These are phyloP conservation scores for Dothideomycetidae sp. DNA, from an alignment of 2,329 filamentous ascomycete genomes.

Conservation along the genomic window DNA sequence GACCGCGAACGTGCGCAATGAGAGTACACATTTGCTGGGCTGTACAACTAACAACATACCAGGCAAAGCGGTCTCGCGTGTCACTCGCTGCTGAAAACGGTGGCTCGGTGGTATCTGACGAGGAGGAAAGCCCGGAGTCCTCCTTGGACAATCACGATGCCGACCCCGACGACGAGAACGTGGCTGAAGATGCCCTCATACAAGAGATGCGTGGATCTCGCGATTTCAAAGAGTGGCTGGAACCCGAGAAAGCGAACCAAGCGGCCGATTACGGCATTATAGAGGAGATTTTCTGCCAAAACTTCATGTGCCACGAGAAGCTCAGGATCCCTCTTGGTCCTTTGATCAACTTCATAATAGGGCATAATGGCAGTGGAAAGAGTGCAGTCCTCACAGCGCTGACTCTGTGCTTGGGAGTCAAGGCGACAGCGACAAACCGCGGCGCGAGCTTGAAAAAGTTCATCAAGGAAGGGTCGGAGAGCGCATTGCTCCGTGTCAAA, in stretches of 20 bases:
- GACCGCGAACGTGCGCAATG: not conserved
- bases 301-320: conserved; percentile 91
- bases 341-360: conserved; percentile 94
- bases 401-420: conserved; percentile 86
- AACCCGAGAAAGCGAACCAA: conserved; percentile 42
- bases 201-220: not conserved
- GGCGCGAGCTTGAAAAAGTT: conserved; percentile 79
- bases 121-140: conserved; percentile 14
- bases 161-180: conserved; percentile 17
- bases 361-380: conserved; percentile 95
- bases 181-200: conserved; percentile 13
- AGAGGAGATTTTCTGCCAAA: conserved; percentile 70
- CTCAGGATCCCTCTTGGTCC: conserved; percentile 78
- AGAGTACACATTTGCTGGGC: not conserved
- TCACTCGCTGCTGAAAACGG: conserved; percentile 18
- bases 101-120: conserved; percentile 19
- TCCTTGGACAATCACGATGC: conserved; percentile 7
- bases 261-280: conserved; percentile 76
- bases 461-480: conserved; percentile 77
- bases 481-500: conserved; percentile 58
- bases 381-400: conserved; percentile 89
- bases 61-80: conserved; percentile 18
- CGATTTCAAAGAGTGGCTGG: conserved; percentile 18
- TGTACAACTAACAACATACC: not conserved
- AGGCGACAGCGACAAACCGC: conserved; percentile 83